Evolutionary conservation across 441 rosid genomes (phyloP), one percentile per base, ranked within the genome.

Genomic region (Bruguiera hainesii): DNA sequence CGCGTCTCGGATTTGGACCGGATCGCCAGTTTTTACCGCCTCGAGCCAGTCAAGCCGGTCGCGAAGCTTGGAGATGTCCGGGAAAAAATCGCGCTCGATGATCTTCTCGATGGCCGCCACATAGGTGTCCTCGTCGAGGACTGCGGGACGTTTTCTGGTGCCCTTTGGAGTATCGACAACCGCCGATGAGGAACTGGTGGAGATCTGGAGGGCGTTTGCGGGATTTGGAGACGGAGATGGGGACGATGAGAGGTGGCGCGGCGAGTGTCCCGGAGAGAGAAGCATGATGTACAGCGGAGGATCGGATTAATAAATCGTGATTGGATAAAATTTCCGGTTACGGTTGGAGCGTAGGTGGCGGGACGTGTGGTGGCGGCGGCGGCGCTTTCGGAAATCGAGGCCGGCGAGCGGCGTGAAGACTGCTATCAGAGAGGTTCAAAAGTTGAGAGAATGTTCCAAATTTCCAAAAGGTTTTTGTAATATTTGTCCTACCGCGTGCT

Each of bases 41-140:
- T 89, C 93, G 56, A 94, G 85, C 99, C 97, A 94, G 70, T 94
- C 99, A 51, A 87, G 89, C 8, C 97, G 92, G 70, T 91, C 99
- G 39, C 84, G 92, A 58, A 94, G 98, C 90, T 95, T 92, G 15
- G 91, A 63, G 65, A 95, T 85, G 79, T 92, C 98, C 3, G 98
- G 99, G 77, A 92, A 95, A 85, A 78, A 95, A 70, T 95, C 97
- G 23, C 98, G 95, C 83, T 95, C 98, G 69, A 95, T 83, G 74
- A 95, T 89, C 80, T 81, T 84, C 93, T 95, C 98, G 63, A 95
- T 84, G 39, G 93, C 88, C 31, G 85, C 91, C 0, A 87, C 95
- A 60, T 91, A 92, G 6, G 86, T 77, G 75, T 92, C 99, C 66
- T 95, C 96, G 18, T 95, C 96, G 39, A 95, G 93, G 23, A 92